These are phyloP conservation scores for Stagonosporopsis vannaccii DNA, from an alignment of 2,329 filamentous ascomycete genomes.

Conservation along the genomic window DNA sequence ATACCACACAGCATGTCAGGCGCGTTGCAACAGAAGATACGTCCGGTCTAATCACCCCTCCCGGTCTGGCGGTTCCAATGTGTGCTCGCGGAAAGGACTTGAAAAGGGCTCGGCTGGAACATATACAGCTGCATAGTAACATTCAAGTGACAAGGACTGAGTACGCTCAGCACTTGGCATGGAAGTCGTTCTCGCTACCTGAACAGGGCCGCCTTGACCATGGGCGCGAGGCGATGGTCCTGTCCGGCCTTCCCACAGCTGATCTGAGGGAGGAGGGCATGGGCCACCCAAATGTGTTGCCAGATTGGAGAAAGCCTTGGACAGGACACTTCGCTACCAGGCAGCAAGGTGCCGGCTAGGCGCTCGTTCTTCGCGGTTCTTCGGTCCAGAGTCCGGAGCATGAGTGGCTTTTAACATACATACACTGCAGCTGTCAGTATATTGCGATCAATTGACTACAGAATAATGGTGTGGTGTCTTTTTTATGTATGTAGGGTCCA, in stretches of 20 bases:
- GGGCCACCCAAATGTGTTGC: slow-evolving; percentile 25
- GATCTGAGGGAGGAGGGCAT: slow-evolving; percentile 21
- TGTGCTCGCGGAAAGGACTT: not conserved
- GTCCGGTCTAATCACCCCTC: not conserved
- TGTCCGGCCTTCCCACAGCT: slow-evolving; percentile 18
- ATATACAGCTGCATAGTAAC: slow-evolving; percentile 19
- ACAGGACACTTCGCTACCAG: slow-evolving; percentile 25
- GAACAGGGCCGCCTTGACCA: slow-evolving; percentile 15
- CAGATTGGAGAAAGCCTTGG: slow-evolving; percentile 30
- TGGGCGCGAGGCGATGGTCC: slow-evolving; percentile 26
- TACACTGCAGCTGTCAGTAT: not conserved
- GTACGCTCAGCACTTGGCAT: slow-evolving; percentile 22
- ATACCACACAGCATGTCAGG: not conserved
- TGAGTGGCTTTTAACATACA: not conserved
- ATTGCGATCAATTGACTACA: not conserved
- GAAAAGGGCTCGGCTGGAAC: not conserved
- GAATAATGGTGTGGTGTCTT: not conserved
- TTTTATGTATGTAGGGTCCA: not conserved
- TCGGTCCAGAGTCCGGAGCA: not conserved
- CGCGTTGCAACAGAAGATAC: too few species aligned
- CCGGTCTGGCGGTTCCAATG: slow-evolving; percentile 1
- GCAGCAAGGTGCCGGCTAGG: not conserved
- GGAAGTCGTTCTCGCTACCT: slow-evolving; percentile 23
- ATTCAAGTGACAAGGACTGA: slow-evolving; percentile 20
- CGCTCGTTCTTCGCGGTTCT: not conserved